Evolutionary conservation across 2,329 filamentous ascomycete genomes (phyloP), one percentile per base, ranked within the genome.

Genomic region (Aspergillus brasiliensis): DNA sequence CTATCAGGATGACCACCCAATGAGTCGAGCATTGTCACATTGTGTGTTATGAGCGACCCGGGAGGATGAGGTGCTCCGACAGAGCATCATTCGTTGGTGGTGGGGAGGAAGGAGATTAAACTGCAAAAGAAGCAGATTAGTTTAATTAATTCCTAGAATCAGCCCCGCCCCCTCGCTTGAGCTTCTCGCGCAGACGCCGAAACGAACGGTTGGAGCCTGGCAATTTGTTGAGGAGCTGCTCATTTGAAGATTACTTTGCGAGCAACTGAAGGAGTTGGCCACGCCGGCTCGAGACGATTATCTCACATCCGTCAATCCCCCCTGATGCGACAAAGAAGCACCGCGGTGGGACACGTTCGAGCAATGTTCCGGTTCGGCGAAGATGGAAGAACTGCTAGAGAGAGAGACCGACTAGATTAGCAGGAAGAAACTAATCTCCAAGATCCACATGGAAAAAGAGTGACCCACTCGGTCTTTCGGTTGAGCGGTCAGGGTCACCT

Each of bases 101-200:
- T 55, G 52, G 52, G 52, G 52, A 40, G 37, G 19, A 46, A 55
- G 52, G 52, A 55, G 52, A 55, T 46, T 42, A 46, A 40, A 46
- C 52, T 55, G 52, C 42, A 44, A 46, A 44, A n/a, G n/a, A 21
- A 42, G 38, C 38, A 46, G 42, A 55, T 46, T 55, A 46, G 46
- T 44, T 44, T 44, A 44, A 31, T 55, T 42, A 54, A 54, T 31
- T 31, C 46, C 42, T 8, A 25, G 52, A 17, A 55, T 21, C 8
- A 46, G 52, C 52, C 52, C 52, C 52, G 52, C 52, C 52, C 51
- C 52, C 52, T 55, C 52, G 52, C 38, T 55, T 55, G 52, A 17
- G 27, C 5, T 49, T 27, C 46, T 17, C 46, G 17, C 46, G 17
- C 6, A 10, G 46, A 17, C 46, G 25, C 46, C 23, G 25, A 49